Percentiles rank a stretch among this genome's conserved stretches.
phyloP scores from a whole-genome alignment of 768 basidiomycete species.

The Lactarius quietus region DNA sequence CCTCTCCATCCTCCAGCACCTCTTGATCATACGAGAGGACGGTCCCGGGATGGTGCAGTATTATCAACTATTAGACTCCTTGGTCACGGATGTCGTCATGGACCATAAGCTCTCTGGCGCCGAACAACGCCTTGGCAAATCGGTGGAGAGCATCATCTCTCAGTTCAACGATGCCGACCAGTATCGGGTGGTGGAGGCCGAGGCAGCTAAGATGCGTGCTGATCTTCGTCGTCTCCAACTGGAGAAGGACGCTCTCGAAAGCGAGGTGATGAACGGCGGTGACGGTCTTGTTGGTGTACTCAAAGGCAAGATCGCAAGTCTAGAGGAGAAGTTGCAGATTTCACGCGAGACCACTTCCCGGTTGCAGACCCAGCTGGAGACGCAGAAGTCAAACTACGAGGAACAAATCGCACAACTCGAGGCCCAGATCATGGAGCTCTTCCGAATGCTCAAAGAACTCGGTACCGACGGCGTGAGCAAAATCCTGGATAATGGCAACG shows the following conservation, averaged over 20 bases:
- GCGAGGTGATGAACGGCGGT: constrained; percentile 73
- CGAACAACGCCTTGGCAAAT: constrained; percentile 81
- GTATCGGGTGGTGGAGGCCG: constrained; percentile 72
- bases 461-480: constrained; percentile 66
- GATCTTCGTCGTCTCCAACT: constrained; percentile 62
- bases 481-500: constrained; percentile 55
- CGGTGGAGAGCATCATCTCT: constrained; percentile 83
- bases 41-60: constrained; percentile 80
- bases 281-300: constrained; percentile 84
- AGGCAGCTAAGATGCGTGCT: constrained; percentile 64
- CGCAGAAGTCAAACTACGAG: constrained; percentile 76
- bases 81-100: constrained; percentile 88
- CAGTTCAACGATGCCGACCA: constrained; percentile 90
- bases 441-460: constrained; percentile 88
- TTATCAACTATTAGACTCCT: constrained; percentile 86
- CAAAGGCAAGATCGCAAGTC: constrained; percentile 60
- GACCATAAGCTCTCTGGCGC: constrained; percentile 86
- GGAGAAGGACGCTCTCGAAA: constrained; percentile 80
- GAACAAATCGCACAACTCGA: constrained; percentile 87
- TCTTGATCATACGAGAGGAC: constrained; percentile 87
- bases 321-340: constrained; percentile 75
- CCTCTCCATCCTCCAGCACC: constrained; percentile 89
- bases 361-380: constrained; percentile 72
- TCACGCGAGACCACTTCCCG: constrained; percentile 76
- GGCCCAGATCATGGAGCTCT: constrained; percentile 88